Conservation (phyloP, 371 early-diverging fungal genomes). For the Zopfochytrium polystomum region DNA sequence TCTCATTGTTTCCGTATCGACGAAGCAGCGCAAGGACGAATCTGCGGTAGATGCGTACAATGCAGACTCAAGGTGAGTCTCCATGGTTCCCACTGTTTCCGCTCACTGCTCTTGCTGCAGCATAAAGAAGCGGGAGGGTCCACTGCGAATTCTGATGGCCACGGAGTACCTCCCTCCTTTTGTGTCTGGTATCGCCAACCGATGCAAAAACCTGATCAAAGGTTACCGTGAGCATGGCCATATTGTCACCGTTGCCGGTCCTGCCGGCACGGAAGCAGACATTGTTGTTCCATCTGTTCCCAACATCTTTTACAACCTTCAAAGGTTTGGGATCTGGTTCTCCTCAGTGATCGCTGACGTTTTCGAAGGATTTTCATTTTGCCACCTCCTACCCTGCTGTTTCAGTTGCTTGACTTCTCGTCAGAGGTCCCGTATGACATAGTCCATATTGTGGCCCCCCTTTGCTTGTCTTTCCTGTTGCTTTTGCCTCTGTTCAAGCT, state of each 20-base stretch:
- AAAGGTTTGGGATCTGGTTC: conserved; percentile 24
- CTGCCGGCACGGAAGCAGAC: conserved; percentile 41
- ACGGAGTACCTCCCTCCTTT: conserved; percentile 53
- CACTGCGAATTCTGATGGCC: conserved; percentile 44
- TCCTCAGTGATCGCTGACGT: not conserved
- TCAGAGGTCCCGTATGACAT: conserved; percentile 43
- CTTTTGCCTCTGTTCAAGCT: conserved; percentile 38
- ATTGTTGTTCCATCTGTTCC: conserved; percentile 33
- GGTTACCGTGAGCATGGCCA: conserved; percentile 46
- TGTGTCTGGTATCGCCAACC: conserved; percentile 51
- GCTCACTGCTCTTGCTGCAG: too few relatives aligned
- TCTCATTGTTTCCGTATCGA: too few relatives aligned
- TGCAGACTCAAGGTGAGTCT: too few relatives aligned
- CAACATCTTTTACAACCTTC: conserved; percentile 41
- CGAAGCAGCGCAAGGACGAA: too few relatives aligned
- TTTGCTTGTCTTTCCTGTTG: conserved; percentile 36
- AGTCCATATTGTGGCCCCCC: conserved; percentile 43
- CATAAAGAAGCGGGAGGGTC: conserved; percentile 3
- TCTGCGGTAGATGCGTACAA: too few relatives aligned
- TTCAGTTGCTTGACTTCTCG: conserved; percentile 38
- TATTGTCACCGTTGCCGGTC: conserved; percentile 40
- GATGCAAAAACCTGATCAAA: conserved; percentile 45
- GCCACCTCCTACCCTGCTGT: conserved; percentile 39
- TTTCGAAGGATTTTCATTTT: conserved; percentile 40
- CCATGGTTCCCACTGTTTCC: too few relatives aligned